phyloP scores from a whole-genome alignment of 2,329 filamentous ascomycete species.

The Ceratocystis variospora region DNA sequence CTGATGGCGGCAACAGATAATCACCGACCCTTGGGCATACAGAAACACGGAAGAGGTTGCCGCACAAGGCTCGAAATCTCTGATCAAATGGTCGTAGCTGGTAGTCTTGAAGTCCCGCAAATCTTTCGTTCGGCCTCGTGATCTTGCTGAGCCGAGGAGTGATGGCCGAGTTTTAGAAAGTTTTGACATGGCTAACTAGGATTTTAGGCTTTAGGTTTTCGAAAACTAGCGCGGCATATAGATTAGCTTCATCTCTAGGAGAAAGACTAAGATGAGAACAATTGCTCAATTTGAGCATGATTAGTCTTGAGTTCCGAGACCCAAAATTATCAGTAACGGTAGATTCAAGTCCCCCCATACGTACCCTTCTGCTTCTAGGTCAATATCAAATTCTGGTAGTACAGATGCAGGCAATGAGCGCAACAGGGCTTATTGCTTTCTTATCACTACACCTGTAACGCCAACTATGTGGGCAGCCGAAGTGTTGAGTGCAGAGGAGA shows the following conservation, averaged over 20 bases:
- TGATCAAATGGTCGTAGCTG: conserved; percentile 24
- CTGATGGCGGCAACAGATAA: conserved; percentile 85
- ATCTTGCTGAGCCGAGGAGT: conserved; percentile 11
- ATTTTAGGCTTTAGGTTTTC: not conserved
- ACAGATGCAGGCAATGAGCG: not conserved
- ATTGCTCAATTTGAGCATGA: not conserved
- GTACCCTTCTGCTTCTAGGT: not conserved
- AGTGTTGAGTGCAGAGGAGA: not conserved
- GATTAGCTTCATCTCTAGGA: not conserved
- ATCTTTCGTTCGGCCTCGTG: conserved; percentile 17
- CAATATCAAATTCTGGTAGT: conserved; percentile 5
- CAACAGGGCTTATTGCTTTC: conserved; percentile 6
- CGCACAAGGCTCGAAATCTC: conserved; percentile 70
- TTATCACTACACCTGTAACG: conserved; percentile 15
- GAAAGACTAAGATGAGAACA: not conserved
- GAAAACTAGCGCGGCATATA: not conserved
- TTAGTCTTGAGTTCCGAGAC: not conserved
- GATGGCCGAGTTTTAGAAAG: conserved; percentile 12
- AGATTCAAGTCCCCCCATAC: not conserved
- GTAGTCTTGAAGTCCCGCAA: conserved; percentile 15
- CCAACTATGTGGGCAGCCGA: conserved; percentile 10
- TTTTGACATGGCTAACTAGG: conserved; percentile 10
- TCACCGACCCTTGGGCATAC: conserved; percentile 67
- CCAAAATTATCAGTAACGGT: not conserved
- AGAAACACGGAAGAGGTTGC: conserved; percentile 85